These are phyloP conservation scores for Pseudopithomyces maydicus DNA, from an alignment of 2,329 filamentous ascomycete species.

Conservation along the genomic window DNA sequence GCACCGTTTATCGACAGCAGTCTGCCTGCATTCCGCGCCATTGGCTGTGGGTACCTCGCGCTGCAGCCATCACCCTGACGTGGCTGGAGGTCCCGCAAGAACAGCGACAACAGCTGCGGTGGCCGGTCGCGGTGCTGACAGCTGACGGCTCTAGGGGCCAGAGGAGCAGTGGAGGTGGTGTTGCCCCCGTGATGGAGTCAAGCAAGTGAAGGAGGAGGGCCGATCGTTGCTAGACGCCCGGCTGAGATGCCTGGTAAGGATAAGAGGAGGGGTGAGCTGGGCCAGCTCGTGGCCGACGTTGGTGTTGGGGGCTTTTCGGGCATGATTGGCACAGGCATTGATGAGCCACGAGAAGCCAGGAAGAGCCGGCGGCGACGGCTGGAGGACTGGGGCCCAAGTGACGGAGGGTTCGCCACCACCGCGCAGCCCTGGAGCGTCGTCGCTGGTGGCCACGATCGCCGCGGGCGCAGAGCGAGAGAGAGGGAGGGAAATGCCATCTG, in stretches of 20 bases:
- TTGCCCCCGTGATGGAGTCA: constrained; percentile 5
- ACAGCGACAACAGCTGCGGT: constrained; percentile 14
- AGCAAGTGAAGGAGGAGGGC: constrained; percentile 4
- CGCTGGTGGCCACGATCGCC: constrained; percentile 2
- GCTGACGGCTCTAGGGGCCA: no score
- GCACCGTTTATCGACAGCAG: constrained; percentile 4
- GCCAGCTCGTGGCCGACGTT: constrained; percentile 1
- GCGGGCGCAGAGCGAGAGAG: not conserved
- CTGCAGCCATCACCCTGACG: constrained; percentile 18
- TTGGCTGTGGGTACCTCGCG: not conserved
- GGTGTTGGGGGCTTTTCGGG: not conserved
- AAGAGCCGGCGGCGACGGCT: not conserved
- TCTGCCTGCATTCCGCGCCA: constrained; percentile 1
- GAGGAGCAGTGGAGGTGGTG: not conserved
- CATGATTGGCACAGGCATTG: constrained; percentile 21
- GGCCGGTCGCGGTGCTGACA: not conserved
- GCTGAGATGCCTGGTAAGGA: constrained; percentile 4
- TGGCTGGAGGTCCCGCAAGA: constrained; percentile 32
- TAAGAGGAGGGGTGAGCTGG: constrained; percentile 2
- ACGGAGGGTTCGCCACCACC: not conserved
- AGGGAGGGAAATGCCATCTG: not conserved
- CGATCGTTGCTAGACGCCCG: constrained; percentile 10
- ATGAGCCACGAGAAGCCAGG: constrained; percentile 11
- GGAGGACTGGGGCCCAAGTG: not conserved
- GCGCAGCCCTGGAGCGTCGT: not conserved